These are phyloP conservation scores for Rugosomyces carneus DNA, from an alignment of 1,284 basidiomycete species.

Conservation along the genomic window DNA sequence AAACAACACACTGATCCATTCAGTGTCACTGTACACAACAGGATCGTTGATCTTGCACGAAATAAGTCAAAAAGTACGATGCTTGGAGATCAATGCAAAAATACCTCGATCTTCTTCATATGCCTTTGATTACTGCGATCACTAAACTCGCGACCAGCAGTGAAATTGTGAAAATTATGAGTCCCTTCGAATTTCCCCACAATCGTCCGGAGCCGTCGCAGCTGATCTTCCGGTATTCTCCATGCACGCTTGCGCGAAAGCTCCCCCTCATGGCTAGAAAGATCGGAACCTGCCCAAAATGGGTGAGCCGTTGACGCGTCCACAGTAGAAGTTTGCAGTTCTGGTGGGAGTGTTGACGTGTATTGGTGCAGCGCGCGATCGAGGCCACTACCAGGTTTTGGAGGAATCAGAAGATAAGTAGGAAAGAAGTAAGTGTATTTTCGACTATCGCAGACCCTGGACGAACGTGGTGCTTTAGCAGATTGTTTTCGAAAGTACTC, in stretches of 20 bases:
- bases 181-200: conserved; percentile 71
- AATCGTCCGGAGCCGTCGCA: conserved; percentile 52
- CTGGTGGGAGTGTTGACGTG: conserved; percentile 15
- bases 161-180: conserved; percentile 98
- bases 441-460: conserved; percentile 84
- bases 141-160: conserved; percentile 79
- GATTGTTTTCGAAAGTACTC: conserved; percentile 7
- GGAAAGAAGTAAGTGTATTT: conserved; percentile 98
- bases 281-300: conserved; percentile 35
- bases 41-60: conserved; percentile 64
- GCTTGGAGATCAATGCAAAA: conserved; percentile 13
- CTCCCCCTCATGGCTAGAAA: conserved; percentile 45
- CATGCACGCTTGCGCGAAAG: conserved; percentile 60
- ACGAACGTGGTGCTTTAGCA: conserved; percentile 8
- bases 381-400: conserved; percentile 71
- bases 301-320: conserved; percentile 19
- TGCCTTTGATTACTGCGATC: conserved; percentile 79
- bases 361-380: conserved; percentile 39
- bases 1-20: conserved; percentile 93
- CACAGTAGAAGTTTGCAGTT: conserved; percentile 19
- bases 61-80: background rate
- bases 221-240: conserved; percentile 50
- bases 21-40: conserved; percentile 81
- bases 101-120: conserved; percentile 82
- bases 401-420: conserved; percentile 89